Conservation (phyloP, 179 eudicot species). For the Actinidia polygama region DNA sequence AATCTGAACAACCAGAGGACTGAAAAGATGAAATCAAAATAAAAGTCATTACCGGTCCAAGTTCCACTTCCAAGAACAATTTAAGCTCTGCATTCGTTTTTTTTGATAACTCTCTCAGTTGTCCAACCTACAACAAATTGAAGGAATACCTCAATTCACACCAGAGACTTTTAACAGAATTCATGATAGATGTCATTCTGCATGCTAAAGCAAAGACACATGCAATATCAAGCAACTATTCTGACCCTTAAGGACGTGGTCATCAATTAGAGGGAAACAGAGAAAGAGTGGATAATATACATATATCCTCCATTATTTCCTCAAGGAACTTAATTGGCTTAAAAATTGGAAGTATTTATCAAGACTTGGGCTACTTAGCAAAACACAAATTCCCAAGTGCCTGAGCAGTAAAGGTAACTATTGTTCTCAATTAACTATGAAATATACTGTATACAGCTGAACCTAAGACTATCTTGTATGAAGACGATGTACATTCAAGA, state of each 20-base stretch:
- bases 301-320: neutral
- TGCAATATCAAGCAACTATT: neutral
- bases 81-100: constrained; percentile 78
- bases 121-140: constrained; percentile 69
- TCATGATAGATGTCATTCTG: neutral
- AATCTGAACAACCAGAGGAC: constrained; percentile 5
- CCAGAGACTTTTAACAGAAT: neutral
- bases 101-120: constrained; percentile 79
- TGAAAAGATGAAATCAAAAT: neutral
- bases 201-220: neutral
- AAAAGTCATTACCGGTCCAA: constrained; percentile 55
- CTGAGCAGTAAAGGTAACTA: neutral
- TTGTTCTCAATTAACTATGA: neutral
- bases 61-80: constrained; percentile 84
- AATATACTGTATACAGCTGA: neutral
- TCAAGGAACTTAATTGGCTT: neutral
- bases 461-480: neutral
- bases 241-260: neutral
- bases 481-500: constrained; percentile 1
- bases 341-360: neutral
- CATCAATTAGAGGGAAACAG: neutral
- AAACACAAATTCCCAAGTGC: neutral
- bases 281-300: neutral
- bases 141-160: neutral
- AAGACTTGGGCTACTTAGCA: neutral